Evolutionary conservation across 352 stramenopile species (phyloP), one percentile per base, ranked within the genome.

Genomic region (Pythium rhizo-oryzae): DNA sequence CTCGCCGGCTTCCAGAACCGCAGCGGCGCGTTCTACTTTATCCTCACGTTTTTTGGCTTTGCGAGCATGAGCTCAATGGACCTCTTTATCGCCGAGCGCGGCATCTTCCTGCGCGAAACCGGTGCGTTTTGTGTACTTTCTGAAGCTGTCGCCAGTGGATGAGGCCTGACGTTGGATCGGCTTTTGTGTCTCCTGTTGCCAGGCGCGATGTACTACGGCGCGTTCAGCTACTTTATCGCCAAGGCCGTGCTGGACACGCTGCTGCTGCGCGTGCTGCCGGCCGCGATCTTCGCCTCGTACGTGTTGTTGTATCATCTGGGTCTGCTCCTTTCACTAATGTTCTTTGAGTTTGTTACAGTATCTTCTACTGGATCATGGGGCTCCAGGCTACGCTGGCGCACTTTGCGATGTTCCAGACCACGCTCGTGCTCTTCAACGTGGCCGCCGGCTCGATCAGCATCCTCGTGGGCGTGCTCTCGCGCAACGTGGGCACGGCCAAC

Each of bases 331-430:
- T n/a, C n/a, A n/a, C n/a, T n/a, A n/a, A n/a, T n/a, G n/a, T n/a
- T n/a, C n/a, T n/a, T n/a, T n/a, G n/a, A n/a, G n/a, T n/a, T n/a
- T n/a, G n/a, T n/a, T n/a, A n/a, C n/a, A n/a, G n/a, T n/a, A n/a
- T n/a, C 61, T 94, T 94, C 55, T 96, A 96, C 77, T 91, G 84
- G 78, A 80, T 96, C 67, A 96, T 96, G 85, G 86, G 85, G 0
- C 75, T 96, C 6, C 83, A 94, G 70, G 62, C 82, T 4, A 78
- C 75, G 25, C 62, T 82, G 8, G 62, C 66, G 28, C 82, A 81
- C 62, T 96, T 94, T 56, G 23, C 82, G 19, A 67, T 90, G 47
- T 96, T 94, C 69, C 74, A 81, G 23, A 59, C 78, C 11, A 94
- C 85, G 50, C 67, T 96, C 30, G 79, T 94, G 47, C 75, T 94